Base-by-base conservation (phyloP, 2,329 filamentous ascomycete genomes). In the Teratosphaeria viscida region DNA sequence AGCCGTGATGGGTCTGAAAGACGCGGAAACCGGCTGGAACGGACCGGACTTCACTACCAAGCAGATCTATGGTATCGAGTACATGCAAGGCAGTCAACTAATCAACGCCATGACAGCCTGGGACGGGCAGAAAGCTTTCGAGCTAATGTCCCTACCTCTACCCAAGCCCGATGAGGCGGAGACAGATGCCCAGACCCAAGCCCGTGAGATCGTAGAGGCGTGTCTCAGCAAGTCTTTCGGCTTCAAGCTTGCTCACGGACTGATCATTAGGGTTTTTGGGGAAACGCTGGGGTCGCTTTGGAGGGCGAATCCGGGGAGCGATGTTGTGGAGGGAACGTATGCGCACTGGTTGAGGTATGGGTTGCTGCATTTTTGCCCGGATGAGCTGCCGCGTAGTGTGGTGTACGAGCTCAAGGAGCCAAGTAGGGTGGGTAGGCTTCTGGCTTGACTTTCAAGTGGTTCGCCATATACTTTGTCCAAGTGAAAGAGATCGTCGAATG, bases 241-340 rank as follows among this genome's bases (percentile, higher is more conserved):
- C 1, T 79, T 84, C 67, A 84, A 84, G 69, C 68, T 84, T 7
- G 79, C 80, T 0, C 80, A 82, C 62, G 81, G 81, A 0, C 64
- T 83, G 27, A 82, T 82, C 27, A 54, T 82, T 8, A 73, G 76
- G 39, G 75, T 83, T 0, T 69, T 77, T 29, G 77, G 78, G 1
- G 72, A 76, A 19, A 83, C 81, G 0, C 68, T 84, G 11, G 80
- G 81, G 0, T 80, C 79, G 29, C 63, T 82, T 35, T 84, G 81
- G 81, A 76, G 78, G 67, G 76, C 75, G 37, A 63, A 83, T 63
- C 67, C 71, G 2, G 81, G 79, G 1, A 76, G 75, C 0, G 81
- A 84, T 65, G 64, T 76, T 65, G 71, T 78, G 1, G 72, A 74
- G 0, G 77, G 78, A 3, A 84, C 81, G 1, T 83, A 83, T 68